These are phyloP conservation scores for Corymbia calophylla DNA, from an alignment of 441 rosid genomes.

Conservation along the genomic window DNA sequence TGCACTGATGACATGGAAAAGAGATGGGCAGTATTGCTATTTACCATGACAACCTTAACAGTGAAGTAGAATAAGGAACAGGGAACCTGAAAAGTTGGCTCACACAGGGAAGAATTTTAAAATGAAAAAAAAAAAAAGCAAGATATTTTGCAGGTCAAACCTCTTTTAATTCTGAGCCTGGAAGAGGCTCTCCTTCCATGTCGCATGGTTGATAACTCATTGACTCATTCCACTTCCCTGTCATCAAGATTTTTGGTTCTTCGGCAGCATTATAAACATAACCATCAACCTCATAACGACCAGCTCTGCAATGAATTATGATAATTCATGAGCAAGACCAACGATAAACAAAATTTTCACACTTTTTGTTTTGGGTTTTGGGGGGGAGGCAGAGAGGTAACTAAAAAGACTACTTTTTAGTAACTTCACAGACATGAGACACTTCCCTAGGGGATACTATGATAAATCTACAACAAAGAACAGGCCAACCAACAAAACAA, in stretches of 20 bases:
- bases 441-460: background rate
- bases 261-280: constrained; percentile 83
- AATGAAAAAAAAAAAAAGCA: background rate
- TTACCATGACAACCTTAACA: background rate
- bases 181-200: constrained; percentile 87
- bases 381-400: background rate
- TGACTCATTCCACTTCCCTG: constrained; percentile 93
- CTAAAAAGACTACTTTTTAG: background rate
- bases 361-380: background rate
- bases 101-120: background rate
- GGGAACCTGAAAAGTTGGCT: background rate
- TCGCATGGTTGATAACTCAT: constrained; percentile 96
- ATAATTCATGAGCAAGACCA: background rate
- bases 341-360: background rate
- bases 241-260: constrained; percentile 95
- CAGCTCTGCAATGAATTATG: constrained; percentile 50
- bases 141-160: constrained; percentile 7
- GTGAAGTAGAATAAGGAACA: background rate
- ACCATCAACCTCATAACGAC: constrained; percentile 98
- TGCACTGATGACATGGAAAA: background rate
- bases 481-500: background rate
- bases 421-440: background rate
- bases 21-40: background rate
- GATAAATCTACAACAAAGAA: background rate
- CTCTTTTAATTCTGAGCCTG: constrained; percentile 86